phyloP scores from a whole-genome alignment of 2,329 filamentous ascomycete genomes.

The Xylaria arbuscula region DNA sequence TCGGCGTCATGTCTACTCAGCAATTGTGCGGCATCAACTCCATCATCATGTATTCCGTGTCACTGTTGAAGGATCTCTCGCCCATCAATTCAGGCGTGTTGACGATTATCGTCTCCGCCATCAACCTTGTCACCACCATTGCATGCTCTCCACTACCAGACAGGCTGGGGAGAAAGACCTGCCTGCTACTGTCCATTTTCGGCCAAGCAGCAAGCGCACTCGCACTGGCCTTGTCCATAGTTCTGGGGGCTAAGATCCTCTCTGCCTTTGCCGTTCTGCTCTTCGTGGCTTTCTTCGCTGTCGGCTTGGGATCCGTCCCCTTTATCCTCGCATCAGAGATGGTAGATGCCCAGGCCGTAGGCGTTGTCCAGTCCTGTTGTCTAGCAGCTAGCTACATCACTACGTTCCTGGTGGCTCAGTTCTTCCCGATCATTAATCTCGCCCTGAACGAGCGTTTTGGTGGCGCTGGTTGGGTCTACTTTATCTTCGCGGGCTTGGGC shows the following conservation, averaged over 20 bases:
- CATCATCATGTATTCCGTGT: constrained; percentile 98
- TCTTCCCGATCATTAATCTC: constrained; percentile 89
- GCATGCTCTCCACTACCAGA: constrained; percentile 87
- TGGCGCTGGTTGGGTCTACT: constrained; percentile 85
- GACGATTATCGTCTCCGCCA: constrained; percentile 85
- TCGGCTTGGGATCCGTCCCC: constrained; percentile 91
- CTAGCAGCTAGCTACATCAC: constrained; percentile 88
- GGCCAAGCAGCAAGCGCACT: constrained; percentile 87
- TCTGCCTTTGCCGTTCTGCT: constrained; percentile 84
- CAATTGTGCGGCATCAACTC: constrained; percentile 96
- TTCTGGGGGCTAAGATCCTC: constrained; percentile 75
- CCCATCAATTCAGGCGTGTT: constrained; percentile 84
- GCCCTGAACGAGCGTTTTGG: constrained; percentile 72
- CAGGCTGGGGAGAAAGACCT: constrained; percentile 86
- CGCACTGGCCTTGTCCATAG: constrained; percentile 82
- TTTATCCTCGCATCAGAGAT: constrained; percentile 95
- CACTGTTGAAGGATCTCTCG: constrained; percentile 82
- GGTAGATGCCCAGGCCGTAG: constrained; percentile 89
- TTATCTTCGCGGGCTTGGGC: constrained; percentile 85
- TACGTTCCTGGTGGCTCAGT: constrained; percentile 92
- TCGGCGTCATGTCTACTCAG: constrained; percentile 92
- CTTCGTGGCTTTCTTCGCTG: constrained; percentile 90
- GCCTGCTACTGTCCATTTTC: constrained; percentile 81
- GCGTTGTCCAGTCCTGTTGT: constrained; percentile 89
- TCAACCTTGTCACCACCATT: constrained; percentile 87